Evolutionary conservation across 2,329 filamentous ascomycete genomes (phyloP).

Genomic region (Spiromastix sp.): DNA sequence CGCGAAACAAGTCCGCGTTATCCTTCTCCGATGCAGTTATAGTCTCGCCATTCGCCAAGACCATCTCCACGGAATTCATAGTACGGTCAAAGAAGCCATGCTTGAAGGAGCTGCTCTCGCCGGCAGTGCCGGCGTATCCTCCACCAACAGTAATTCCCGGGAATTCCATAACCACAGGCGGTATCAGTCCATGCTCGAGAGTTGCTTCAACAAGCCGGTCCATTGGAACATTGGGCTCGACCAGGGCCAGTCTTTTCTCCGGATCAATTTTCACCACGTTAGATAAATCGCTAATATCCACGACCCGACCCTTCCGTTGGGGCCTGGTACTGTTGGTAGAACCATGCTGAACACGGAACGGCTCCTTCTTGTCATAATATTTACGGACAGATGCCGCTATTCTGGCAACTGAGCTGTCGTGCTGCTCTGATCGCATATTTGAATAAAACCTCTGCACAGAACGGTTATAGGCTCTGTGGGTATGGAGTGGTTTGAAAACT

Average conservation of each 20-base stretch:
- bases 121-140: conserved; percentile 55
- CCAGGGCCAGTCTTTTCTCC: conserved; percentile 44
- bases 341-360: conserved; percentile 66
- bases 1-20: conserved; percentile 47
- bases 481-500: too few relatives aligned
- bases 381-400: not conserved
- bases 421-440: not conserved
- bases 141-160: conserved; percentile 60
- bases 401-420: not conserved
- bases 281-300: conserved; percentile 17
- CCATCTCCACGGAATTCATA: conserved; percentile 52
- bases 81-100: conserved; percentile 58
- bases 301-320: conserved; percentile 14
- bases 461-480: too few relatives aligned
- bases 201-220: conserved; percentile 51
- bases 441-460: too few relatives aligned
- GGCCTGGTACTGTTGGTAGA: conserved; percentile 66
- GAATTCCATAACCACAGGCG: conserved; percentile 61
- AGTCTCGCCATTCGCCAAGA: conserved; percentile 48
- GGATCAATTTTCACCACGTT: conserved; percentile 53
- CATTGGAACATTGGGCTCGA: conserved; percentile 63
- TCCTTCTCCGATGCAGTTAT: conserved; percentile 38
- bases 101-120: conserved; percentile 57
- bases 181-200: conserved; percentile 45
- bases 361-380: conserved; percentile 16